phyloP scores from a whole-genome alignment of 2,329 filamentous ascomycete species.

The Cercospora janseana region DNA sequence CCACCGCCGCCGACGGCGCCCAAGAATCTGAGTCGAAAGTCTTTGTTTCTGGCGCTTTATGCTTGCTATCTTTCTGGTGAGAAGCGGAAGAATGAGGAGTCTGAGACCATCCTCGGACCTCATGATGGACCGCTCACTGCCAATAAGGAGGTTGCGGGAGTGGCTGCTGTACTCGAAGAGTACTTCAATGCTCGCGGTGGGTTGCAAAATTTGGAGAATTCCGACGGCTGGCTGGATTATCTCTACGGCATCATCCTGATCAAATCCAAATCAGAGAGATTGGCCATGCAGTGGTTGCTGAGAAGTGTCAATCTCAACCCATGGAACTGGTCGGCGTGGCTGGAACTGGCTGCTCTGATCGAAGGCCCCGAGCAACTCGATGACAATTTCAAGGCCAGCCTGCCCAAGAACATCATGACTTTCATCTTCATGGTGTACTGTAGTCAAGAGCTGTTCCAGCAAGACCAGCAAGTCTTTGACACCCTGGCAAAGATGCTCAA shows the following conservation, averaged over 20 bases:
- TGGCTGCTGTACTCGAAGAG: conserved; percentile 72
- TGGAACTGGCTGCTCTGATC: conserved; percentile 81
- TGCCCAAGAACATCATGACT: conserved; percentile 88
- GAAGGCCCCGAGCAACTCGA: conserved; percentile 76
- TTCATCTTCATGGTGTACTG: conserved; percentile 92
- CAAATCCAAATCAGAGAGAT: conserved; percentile 84
- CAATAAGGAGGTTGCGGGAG: conserved; percentile 78
- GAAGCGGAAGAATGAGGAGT: conserved; percentile 93
- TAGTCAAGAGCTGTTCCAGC: conserved; percentile 87
- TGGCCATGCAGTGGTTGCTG: conserved; percentile 83
- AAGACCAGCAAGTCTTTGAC: conserved; percentile 69
- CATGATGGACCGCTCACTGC: conserved; percentile 79
- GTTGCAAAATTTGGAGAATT: conserved; percentile 34
- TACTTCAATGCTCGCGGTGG: conserved; percentile 69
- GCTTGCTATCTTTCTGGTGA: conserved; percentile 91
- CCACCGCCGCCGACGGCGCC: conserved; percentile 18
- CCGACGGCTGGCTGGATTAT: conserved; percentile 91
- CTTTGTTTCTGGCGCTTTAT: conserved; percentile 87
- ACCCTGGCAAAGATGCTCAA: conserved; percentile 73
- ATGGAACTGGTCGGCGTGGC: conserved; percentile 97
- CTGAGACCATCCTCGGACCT: conserved; percentile 94
- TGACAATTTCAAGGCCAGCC: conserved; percentile 47
- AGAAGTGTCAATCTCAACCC: conserved; percentile 84
- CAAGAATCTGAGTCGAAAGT: conserved; percentile 73
- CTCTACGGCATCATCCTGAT: conserved; percentile 86